Percentiles rank a stretch among this genome's conserved stretches.
These are phyloP conservation scores for Patellaria atrata DNA, from an alignment of 495 filamentous ascomycete genomes.

Conservation along the genomic window DNA sequence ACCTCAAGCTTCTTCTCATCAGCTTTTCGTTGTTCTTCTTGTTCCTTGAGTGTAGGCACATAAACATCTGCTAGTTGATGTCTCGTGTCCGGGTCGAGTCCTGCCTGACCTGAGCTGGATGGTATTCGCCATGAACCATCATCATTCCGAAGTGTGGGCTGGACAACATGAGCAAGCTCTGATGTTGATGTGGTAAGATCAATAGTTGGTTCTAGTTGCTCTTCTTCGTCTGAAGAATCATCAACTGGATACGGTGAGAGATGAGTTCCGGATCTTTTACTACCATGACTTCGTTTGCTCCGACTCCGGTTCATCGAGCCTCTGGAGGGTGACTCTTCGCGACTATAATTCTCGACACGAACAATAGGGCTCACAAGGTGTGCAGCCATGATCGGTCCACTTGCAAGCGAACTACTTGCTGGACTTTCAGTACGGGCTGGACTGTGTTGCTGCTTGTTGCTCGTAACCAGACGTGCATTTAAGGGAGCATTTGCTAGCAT, in stretches of 20 bases:
- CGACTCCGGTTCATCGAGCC: conserved; percentile 13
- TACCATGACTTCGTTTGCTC: conserved; percentile 20
- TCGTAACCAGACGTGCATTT: too few relatives aligned
- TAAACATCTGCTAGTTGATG: conserved; percentile 12
- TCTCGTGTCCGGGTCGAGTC: conserved; percentile 18
- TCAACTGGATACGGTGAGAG: conserved; percentile 19
- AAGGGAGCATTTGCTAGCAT: too few relatives aligned
- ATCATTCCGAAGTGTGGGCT: conserved; percentile 9
- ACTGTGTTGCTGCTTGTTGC: conserved; percentile 18
- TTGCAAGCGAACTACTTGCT: conserved; percentile 5
- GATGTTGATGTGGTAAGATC: background rate
- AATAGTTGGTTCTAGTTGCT: conserved; percentile 2
- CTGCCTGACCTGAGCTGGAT: conserved; percentile 13
- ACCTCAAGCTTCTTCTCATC: conserved; percentile 24
- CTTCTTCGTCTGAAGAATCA: conserved; percentile 17
- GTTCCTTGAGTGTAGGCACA: conserved; percentile 22
- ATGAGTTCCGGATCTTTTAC: conserved; percentile 17
- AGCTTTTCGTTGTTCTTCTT: conserved; percentile 14
- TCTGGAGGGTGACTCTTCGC: conserved; percentile 13
- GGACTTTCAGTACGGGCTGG: conserved; percentile 19
- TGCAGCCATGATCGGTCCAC: conserved; percentile 10
- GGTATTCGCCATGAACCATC: conserved; percentile 20
- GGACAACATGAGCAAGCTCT: conserved; percentile 1
- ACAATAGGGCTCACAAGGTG: conserved; percentile 21
- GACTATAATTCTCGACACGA: conserved; percentile 12